phyloP scores from a whole-genome alignment of 2,329 filamentous ascomycete genomes.

The Fusarium metavorans region DNA sequence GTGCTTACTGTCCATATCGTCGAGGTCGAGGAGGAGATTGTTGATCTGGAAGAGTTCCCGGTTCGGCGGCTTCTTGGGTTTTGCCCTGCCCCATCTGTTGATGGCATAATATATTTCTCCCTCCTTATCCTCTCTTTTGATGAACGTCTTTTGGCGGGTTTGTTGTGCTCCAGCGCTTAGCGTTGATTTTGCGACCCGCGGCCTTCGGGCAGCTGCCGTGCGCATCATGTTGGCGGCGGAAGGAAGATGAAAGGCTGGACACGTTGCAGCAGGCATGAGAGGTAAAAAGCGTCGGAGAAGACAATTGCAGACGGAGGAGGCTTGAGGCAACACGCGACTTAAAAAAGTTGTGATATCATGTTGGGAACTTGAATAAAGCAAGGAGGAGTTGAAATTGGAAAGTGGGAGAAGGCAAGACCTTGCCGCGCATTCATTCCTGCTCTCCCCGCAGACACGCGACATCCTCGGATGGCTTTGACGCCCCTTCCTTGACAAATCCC shows the following conservation, averaged over 20 bases:
- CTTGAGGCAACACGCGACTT: neutral
- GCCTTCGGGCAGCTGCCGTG: slow-evolving; percentile 2
- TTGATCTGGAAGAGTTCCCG: slow-evolving; percentile 56
- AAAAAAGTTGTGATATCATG: neutral
- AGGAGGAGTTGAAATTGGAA: neutral
- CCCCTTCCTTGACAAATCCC: neutral
- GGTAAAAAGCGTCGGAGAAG: neutral
- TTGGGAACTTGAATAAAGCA: neutral
- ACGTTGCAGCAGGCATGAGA: neutral
- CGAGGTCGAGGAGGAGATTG: slow-evolving; percentile 63
- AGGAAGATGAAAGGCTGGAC: neutral
- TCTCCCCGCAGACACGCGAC: slow-evolving; percentile 31
- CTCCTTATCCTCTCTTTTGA: slow-evolving; percentile 35
- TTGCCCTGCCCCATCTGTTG: slow-evolving; percentile 24
- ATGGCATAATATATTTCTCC: slow-evolving; percentile 45
- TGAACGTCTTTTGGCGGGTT: slow-evolving; percentile 42
- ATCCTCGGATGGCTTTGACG: slow-evolving; percentile 19
- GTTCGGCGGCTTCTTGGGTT: slow-evolving; percentile 21
- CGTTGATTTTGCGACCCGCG: neutral
- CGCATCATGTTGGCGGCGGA: slow-evolving; percentile 34
- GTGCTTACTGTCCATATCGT: slow-evolving; percentile 57
- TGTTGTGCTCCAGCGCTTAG: neutral
- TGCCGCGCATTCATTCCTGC: slow-evolving; percentile 22
- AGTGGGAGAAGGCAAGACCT: neutral
- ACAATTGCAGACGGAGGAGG: neutral